Base-by-base conservation (phyloP, 306 rosid genomes). In the Albizia julibrissin region DNA sequence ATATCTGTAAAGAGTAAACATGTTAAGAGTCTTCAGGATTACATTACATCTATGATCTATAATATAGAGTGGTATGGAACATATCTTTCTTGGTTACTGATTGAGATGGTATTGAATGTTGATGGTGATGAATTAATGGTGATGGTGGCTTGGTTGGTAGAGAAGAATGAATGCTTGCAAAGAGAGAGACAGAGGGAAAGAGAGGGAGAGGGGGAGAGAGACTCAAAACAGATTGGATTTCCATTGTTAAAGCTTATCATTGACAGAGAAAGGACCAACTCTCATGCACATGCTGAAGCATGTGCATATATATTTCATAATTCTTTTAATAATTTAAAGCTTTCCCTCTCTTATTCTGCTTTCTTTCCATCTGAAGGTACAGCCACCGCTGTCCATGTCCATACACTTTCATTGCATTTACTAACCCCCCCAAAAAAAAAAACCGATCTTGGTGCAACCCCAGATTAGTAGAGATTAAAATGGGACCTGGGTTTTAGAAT, bases 261-360 rank as follows among this genome's bases (percentile, higher is more conserved):
- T 79, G 73, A 69, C 27, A 71, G 22, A 50, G 14, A 59, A 72
- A 72, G 81, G 78, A 13, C 24, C 22, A 29, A 65, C 24, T 52
- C 40, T 65, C 70, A 84, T 91, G 93, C 95, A 92, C 95, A 91
- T 92, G 95, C 79, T 88, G 88, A 66, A 87, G 66, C 85, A 84
- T 84, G 84, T 84, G 72, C 79, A 52, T 7, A 87, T 81, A 59
- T 81, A 59, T 79, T 64, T 70, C 54, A 58, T 56, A 72, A n/a
- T 40, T 72, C 70, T 74, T 54, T 87, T 89, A 87, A 83, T 90
- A 84, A 90, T 82, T 92, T 88, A 62, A 27, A 65, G 82, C 80
- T 74, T 83, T 80, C 88, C 68, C 84, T 72, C 73, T 89, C 87
- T 84, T 87, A 87, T 86, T 88, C 78, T 87, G 88, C 81, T 87